Evolutionary conservation across 1,284 basidiomycete genomes (phyloP).

Genomic region (Leccinum angustisporum): DNA sequence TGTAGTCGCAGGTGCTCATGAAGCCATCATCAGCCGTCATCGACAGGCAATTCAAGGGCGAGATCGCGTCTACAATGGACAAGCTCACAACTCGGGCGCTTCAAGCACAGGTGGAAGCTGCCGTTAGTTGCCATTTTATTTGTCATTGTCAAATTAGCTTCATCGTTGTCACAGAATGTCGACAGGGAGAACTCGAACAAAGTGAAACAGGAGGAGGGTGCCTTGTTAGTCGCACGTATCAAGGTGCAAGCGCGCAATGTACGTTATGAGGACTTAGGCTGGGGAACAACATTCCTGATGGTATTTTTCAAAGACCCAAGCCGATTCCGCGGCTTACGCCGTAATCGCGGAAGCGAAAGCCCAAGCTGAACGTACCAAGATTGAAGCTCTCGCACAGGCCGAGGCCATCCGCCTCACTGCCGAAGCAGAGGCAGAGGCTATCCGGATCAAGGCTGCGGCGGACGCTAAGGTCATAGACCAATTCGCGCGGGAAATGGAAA

Average conservation of each 20-base stretch:
- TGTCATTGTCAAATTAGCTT: not conserved
- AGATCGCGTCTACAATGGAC: conserved; percentile 81
- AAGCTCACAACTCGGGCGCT: conserved; percentile 77
- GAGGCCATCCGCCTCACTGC: conserved; percentile 70
- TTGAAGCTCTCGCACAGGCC: conserved; percentile 72
- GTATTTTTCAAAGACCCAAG: conserved; percentile 47
- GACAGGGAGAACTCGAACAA: conserved; percentile 83
- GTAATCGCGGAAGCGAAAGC: conserved; percentile 74
- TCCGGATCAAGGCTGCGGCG: conserved; percentile 61
- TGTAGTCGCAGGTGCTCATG: conserved; percentile 1
- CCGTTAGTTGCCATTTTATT: conserved; percentile 44
- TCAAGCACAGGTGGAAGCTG: conserved; percentile 81
- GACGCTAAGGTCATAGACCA: conserved; percentile 59
- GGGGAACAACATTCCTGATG: conserved; percentile 10
- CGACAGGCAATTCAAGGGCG: conserved; percentile 79
- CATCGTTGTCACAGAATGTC: conserved; percentile 53
- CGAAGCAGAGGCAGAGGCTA: conserved; percentile 70
- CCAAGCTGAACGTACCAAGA: conserved; percentile 64
- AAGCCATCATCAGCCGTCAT: conserved; percentile 58
- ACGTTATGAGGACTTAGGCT: conserved; percentile 4
- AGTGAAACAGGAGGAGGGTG: conserved; percentile 79
- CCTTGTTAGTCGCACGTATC: conserved; percentile 71
- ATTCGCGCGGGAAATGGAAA: conserved; percentile 75
- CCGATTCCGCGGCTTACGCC: conserved; percentile 72
- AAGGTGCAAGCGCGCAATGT: conserved; percentile 68